These are phyloP conservation scores for Boletus sp. DNA, from an alignment of 1,284 basidiomycete genomes.

Conservation along the genomic window DNA sequence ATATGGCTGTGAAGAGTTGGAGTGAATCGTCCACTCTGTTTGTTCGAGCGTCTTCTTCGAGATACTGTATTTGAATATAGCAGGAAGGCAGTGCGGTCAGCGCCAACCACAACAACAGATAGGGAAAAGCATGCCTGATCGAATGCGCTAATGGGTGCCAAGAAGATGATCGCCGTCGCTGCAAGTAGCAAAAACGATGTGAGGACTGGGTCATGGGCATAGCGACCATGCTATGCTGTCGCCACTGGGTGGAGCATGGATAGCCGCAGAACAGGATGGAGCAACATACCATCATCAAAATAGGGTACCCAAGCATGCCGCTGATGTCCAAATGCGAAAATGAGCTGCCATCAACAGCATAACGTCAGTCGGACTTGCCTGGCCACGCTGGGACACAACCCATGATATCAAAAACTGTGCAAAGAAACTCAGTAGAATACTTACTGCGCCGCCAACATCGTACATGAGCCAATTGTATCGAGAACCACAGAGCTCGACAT, in stretches of 20 bases:
- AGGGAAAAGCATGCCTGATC: slow-evolving; percentile 55
- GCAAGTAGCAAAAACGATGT: slow-evolving; percentile 10
- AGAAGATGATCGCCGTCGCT: slow-evolving; percentile 72
- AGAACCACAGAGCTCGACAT: slow-evolving; percentile 56
- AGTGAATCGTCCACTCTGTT: slow-evolving; percentile 79
- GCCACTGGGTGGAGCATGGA: slow-evolving; percentile 11
- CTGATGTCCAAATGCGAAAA: slow-evolving; percentile 36
- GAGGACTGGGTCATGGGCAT: slow-evolving; percentile 12
- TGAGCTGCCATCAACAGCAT: slow-evolving; percentile 28
- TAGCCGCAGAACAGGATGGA: slow-evolving; percentile 5
- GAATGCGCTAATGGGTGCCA: slow-evolving; percentile 78
- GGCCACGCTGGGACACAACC: slow-evolving; percentile 43
- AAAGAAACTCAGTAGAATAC: slow-evolving; percentile 26
- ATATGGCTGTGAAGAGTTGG: slow-evolving; percentile 69
- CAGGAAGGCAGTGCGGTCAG: slow-evolving; percentile 12
- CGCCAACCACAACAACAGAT: slow-evolving; percentile 3
- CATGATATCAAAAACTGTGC: slow-evolving; percentile 5
- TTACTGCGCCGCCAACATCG: slow-evolving; percentile 76
- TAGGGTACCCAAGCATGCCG: slow-evolving; percentile 76
- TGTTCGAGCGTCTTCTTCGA: slow-evolving; percentile 72
- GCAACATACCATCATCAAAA: slow-evolving; percentile 69
- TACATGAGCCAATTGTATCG: slow-evolving; percentile 71
- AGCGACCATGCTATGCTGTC: slow-evolving; percentile 15
- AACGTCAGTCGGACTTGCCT: slow-evolving; percentile 36
- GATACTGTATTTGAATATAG: slow-evolving; percentile 46